These are phyloP conservation scores for Trametes sp. DNA, from an alignment of 1,284 basidiomycete genomes.

Conservation along the genomic window DNA sequence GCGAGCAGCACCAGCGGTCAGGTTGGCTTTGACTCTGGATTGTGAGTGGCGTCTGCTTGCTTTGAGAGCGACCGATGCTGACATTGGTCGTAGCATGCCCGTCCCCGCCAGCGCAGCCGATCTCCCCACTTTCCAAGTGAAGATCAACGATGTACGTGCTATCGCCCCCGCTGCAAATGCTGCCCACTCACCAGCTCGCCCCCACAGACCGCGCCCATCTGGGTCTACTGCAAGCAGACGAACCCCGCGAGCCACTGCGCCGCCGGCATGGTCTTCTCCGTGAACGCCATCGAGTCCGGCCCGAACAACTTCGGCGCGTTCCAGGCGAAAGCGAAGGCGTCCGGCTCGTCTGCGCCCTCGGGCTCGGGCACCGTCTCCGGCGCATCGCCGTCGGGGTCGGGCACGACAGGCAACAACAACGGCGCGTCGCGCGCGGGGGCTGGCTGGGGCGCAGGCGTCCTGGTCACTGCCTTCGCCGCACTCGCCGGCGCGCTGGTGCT, in stretches of 20 bases:
- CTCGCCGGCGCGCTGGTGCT: constrained; percentile 11
- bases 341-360: constrained; percentile 20
- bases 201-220: constrained; percentile 55
- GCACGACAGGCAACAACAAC: constrained; percentile 8
- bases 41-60: too few relatives aligned
- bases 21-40: constrained; percentile 68
- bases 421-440: constrained; percentile 4
- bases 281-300: constrained; percentile 62
- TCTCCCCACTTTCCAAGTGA: constrained; percentile 62
- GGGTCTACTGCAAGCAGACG: constrained; percentile 68
- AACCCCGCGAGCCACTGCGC: constrained; percentile 58
- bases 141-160: constrained; percentile 59
- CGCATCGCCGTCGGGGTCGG: constrained; percentile 6
- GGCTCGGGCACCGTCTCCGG: constrained; percentile 1
- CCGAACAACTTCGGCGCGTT: constrained; percentile 66
- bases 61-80: constrained; percentile 10
- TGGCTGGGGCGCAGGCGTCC: constrained; percentile 13
- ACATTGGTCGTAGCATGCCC: constrained; percentile 48
- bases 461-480: constrained; percentile 15
- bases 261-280: constrained; percentile 71
- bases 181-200: constrained; percentile 7
- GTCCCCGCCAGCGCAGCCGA: constrained; percentile 49
- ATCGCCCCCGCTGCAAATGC: neutral
- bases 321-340: constrained; percentile 45
- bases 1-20: constrained; percentile 56